phyloP scores from a whole-genome alignment of 1,139 yeast genomes.

The Scheffersomyces titani region DNA sequence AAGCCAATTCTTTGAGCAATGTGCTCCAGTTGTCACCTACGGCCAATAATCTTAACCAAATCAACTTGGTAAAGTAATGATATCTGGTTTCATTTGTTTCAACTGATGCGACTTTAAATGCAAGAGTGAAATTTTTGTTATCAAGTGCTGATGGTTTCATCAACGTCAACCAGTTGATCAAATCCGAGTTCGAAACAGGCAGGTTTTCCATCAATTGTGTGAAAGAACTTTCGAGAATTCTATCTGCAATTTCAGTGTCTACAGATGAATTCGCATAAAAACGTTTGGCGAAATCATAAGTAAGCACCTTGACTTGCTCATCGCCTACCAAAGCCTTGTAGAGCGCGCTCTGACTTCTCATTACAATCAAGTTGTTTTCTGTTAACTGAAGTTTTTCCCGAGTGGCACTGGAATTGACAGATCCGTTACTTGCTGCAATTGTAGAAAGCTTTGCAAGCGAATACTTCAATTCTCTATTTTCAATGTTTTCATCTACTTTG shows the following conservation, averaged over 20 bases:
- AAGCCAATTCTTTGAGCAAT: slow-evolving; percentile 33
- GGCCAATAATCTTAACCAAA: slow-evolving; percentile 65
- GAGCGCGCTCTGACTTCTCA: slow-evolving; percentile 51
- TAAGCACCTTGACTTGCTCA: slow-evolving; percentile 15
- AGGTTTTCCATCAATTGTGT: slow-evolving; percentile 36
- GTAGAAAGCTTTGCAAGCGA: slow-evolving; percentile 69
- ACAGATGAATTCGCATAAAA: slow-evolving; percentile 24
- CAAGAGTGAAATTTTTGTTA: slow-evolving; percentile 33
- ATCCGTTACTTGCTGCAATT: slow-evolving; percentile 25
- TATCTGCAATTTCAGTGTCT: slow-evolving; percentile 12
- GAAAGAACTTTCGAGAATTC: slow-evolving; percentile 32
- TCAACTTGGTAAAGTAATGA: slow-evolving; percentile 26
- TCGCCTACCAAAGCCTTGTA: slow-evolving; percentile 30
- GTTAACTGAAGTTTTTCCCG: slow-evolving; percentile 38
- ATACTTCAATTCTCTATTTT: slow-evolving; percentile 56
- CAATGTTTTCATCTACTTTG: slow-evolving; percentile 41
- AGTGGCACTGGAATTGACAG: slow-evolving; percentile 5
- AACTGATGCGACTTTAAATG: slow-evolving; percentile 35
- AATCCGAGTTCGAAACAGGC: slow-evolving; percentile 44
- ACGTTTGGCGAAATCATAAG: slow-evolving; percentile 17
- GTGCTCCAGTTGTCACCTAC: slow-evolving; percentile 62
- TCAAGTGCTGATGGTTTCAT: slow-evolving; percentile 34
- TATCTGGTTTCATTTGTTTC: slow-evolving; percentile 25
- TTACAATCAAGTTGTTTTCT: slow-evolving; percentile 47
- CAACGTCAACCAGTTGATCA: slow-evolving; percentile 61